phyloP scores from a whole-genome alignment of 345 rosid species.

The Murraya koenigii region DNA sequence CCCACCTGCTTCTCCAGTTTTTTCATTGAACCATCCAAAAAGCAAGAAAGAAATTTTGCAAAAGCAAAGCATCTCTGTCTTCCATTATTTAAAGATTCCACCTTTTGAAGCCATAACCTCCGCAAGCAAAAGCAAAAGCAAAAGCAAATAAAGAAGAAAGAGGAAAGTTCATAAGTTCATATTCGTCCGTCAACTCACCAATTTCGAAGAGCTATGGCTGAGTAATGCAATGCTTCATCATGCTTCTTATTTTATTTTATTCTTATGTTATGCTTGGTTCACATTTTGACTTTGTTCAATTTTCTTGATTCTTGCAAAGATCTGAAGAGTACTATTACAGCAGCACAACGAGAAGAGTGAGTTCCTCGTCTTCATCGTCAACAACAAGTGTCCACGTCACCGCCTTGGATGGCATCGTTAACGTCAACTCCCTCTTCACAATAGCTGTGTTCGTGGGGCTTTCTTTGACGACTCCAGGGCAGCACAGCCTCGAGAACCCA shows the following conservation, averaged over 20 bases:
- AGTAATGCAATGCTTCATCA: conserved; percentile 21
- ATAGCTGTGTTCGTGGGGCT: conserved; percentile 96
- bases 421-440: conserved; percentile 95
- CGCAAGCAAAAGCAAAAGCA: neutral
- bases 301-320: conserved; percentile 30
- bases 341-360: conserved; percentile 20
- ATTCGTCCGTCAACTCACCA: neutral
- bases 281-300: neutral
- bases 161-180: neutral
- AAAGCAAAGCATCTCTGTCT: conserved; percentile 17
- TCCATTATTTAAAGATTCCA: neutral
- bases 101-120: neutral
- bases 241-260: neutral
- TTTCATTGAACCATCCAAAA: neutral
- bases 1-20: neutral
- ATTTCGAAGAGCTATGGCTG: conserved; percentile 31
- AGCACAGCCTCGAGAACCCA: conserved; percentile 75
- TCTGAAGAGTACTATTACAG: conserved; percentile 35
- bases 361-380: conserved; percentile 30
- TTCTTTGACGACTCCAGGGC: conserved; percentile 68
- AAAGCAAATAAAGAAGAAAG: neutral
- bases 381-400: conserved; percentile 93
- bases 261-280: neutral
- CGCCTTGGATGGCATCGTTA: conserved; percentile 92
- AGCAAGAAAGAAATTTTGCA: neutral